A percentile compares a stretch with the other conserved stretches of the same genome.
phyloP scores from a whole-genome alignment of 1,139 yeast species.

The Saccharomyces hybrid region DNA sequence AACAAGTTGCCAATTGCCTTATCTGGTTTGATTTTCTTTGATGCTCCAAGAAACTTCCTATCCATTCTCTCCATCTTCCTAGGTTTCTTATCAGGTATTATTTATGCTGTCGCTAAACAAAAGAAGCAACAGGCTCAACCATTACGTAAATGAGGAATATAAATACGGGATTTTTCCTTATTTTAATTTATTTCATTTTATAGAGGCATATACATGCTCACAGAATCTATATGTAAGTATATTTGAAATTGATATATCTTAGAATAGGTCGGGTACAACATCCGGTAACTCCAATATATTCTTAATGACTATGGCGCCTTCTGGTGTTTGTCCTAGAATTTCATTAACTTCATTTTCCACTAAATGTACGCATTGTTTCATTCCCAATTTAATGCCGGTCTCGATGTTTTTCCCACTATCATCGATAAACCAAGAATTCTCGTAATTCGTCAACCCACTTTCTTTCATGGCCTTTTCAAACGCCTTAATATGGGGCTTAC shows the following conservation, averaged over 20 bases:
- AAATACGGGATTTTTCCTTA: no score
- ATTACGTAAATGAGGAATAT: slow-evolving; percentile 3
- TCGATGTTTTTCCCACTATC: slow-evolving; percentile 63
- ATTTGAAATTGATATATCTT: slow-evolving; percentile 34
- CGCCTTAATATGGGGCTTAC: slow-evolving; percentile 74
- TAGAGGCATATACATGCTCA: not conserved
- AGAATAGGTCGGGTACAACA: slow-evolving; percentile 44
- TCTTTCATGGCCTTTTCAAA: slow-evolving; percentile 50
- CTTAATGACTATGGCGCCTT: slow-evolving; percentile 39
- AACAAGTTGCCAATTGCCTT: slow-evolving; percentile 96
- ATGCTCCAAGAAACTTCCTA: slow-evolving; percentile 89
- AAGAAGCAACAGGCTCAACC: slow-evolving; percentile 39
- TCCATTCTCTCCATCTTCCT: slow-evolving; percentile 83
- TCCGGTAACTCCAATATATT: slow-evolving; percentile 41
- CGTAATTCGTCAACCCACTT: slow-evolving; percentile 48
- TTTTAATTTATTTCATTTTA: slow-evolving; percentile 1
- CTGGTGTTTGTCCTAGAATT: slow-evolving; percentile 32
- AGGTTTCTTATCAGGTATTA: slow-evolving; percentile 91
- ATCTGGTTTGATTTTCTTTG: slow-evolving; percentile 87
- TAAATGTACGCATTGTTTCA: slow-evolving; percentile 37
- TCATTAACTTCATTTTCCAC: slow-evolving; percentile 37
- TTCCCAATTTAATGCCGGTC: slow-evolving; percentile 39
- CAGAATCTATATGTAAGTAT: not conserved
- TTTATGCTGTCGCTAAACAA: slow-evolving; percentile 90
- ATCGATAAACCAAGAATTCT: slow-evolving; percentile 63